Evolutionary conservation across 805 yeast genomes (phyloP), one percentile per base, ranked within the genome.

Genomic region (Zygosaccharomyces rouxii): DNA sequence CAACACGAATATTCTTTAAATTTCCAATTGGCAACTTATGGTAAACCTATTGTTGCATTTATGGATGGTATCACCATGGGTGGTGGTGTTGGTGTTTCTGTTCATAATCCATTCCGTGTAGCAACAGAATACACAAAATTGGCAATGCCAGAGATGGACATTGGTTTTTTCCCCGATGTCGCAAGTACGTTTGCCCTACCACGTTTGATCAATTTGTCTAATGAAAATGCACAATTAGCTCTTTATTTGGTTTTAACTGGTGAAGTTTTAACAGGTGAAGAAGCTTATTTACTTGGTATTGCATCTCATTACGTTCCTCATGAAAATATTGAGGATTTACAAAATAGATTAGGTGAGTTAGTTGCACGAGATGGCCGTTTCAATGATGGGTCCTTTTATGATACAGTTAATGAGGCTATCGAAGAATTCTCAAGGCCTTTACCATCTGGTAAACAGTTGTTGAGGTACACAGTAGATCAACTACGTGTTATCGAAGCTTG

Each of bases 71-170:
- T 92, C 58, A 88, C 92, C 23, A 89, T 94, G 96, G 99, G 98
- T 47, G 98, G 98, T 45, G 98, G 98, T 58, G 96, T 89, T 38
- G 98, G 99, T 4, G 71, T 94, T 39, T 76, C 92, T 0, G 84
- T 88, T 37, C 98, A 94, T 69, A 84, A 88, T 10, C 92, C 97
- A 3, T 92, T 92, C 74, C 80, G 98, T 62, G 72, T 94, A 33
- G 95, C 95, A n/a, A 86, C 96, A 37, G 97, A 92, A 59, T 78
- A 79, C 59, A 90, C 98, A 9, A 77, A 83, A 64, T 78, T 89
- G 71, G 96, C 98, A 53, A 94, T 94, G 99, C 98, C 99, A 7
- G 98, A 94, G 70, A 86, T 95, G 76, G 89, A 87, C 61, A 94
- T 94, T 66, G 99, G 99, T 1, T 88, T 89, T 68, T 86, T 88